Evolutionary conservation across 495 filamentous ascomycete genomes (phyloP).

Genomic region (Penicillium verhagenii): DNA sequence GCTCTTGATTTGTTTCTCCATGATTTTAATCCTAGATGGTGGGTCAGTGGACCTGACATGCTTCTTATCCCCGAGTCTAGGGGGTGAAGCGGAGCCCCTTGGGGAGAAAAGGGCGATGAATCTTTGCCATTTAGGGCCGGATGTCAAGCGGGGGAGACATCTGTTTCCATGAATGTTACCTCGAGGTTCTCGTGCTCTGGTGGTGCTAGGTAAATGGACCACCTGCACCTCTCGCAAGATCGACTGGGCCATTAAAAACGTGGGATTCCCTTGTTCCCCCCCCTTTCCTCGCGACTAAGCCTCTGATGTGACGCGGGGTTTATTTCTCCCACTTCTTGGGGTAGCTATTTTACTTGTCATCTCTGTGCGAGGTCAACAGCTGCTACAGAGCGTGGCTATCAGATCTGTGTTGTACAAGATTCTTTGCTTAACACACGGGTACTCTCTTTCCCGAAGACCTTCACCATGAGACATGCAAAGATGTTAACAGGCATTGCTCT

Average conservation of each 20-base stretch:
- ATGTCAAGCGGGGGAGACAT: neutral
- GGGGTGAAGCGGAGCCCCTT: neutral
- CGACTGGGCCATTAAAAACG: neutral
- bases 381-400: neutral
- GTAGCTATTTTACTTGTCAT: neutral
- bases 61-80: neutral
- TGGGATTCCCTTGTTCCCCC: too few species aligned
- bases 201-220: neutral
- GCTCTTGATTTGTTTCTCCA: neutral
- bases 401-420: neutral
- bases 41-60: neutral
- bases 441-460: neutral
- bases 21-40: neutral
- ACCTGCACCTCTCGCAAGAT: neutral
- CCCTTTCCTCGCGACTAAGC: neutral
- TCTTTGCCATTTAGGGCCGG: neutral
- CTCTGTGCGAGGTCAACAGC: neutral
- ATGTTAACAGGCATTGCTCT: constrained; percentile 13
- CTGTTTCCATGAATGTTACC: neutral
- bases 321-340: neutral
- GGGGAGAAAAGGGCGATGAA: too few species aligned
- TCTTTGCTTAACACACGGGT: neutral
- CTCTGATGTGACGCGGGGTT: neutral
- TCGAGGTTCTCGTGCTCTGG: neutral
- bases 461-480: constrained; percentile 6